Conservation (phyloP, 352 stramenopile genomes). For the Pythium guiyangense region DNA sequence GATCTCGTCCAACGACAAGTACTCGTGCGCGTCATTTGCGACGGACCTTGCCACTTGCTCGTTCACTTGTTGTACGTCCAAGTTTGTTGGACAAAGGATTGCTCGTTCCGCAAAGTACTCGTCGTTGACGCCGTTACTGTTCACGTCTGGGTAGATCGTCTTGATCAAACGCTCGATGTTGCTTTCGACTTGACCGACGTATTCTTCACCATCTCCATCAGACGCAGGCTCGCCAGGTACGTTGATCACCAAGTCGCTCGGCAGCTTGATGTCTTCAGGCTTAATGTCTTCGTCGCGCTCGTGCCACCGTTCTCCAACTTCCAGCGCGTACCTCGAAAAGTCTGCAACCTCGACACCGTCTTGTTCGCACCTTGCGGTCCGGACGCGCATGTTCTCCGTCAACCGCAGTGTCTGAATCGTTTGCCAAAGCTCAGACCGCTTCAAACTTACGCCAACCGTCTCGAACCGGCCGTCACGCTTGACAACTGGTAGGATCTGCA, state of each 20-base stretch:
- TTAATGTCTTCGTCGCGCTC: background rate
- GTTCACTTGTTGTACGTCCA: slow-evolving; percentile 74
- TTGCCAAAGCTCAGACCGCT: slow-evolving; percentile 5
- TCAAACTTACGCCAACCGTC: slow-evolving; percentile 16
- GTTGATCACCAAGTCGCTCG: slow-evolving; percentile 97
- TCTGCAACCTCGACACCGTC: background rate
- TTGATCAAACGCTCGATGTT: background rate
- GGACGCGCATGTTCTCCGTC: background rate
- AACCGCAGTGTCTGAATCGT: background rate
- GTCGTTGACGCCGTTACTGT: slow-evolving; percentile 78
- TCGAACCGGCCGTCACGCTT: background rate
- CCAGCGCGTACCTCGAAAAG: background rate
- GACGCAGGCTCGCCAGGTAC: slow-evolving; percentile 98
- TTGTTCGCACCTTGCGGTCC: background rate
- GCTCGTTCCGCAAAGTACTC: too few relatives aligned
- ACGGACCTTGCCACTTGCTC: slow-evolving; percentile 87
- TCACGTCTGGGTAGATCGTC: slow-evolving; percentile 36
- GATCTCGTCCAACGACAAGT: too few relatives aligned
- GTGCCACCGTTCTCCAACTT: background rate
- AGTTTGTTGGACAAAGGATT: too few relatives aligned
- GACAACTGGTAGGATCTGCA: slow-evolving; percentile 20
- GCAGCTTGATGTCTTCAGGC: background rate
- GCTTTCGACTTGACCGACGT: slow-evolving; percentile 88
- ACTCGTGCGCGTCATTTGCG: slow-evolving; percentile 22
- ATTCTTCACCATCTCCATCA: slow-evolving; percentile 95